A percentile compares a stretch with the other conserved stretches of the same genome.
phyloP scores from a whole-genome alignment of 139 green algal species.

The Chlorella sp. region DNA sequence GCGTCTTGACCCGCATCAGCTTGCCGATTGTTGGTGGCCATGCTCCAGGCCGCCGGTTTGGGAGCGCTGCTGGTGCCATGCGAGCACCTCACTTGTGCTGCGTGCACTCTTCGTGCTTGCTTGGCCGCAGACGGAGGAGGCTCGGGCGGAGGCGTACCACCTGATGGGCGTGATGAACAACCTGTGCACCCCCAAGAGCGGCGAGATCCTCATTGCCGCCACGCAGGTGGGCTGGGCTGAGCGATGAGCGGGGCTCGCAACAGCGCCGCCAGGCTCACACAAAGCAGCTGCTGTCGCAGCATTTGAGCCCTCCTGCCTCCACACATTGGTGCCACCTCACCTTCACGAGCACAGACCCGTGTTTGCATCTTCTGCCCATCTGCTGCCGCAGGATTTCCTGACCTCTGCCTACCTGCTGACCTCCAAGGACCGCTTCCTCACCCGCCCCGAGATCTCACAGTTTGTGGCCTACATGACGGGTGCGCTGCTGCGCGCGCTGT shows the following conservation, averaged over 20 bases:
- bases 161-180: slow-evolving; percentile 96
- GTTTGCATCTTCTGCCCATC: too few relatives aligned
- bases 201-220: slow-evolving; percentile 94
- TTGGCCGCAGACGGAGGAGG: slow-evolving; percentile 91
- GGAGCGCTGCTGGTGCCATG: too few relatives aligned
- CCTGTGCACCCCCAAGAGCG: slow-evolving; percentile 97
- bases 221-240: slow-evolving; percentile 83
- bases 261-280: too few relatives aligned
- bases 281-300: too few relatives aligned
- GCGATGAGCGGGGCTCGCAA: too few relatives aligned
- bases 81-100: too few relatives aligned
- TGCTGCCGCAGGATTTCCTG: slow-evolving; percentile 98
- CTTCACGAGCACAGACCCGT: too few relatives aligned
- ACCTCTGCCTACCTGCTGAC: slow-evolving; percentile 95
- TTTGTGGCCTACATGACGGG: slow-evolving; percentile 76
- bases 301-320: too few relatives aligned
- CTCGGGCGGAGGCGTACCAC: slow-evolving; percentile 88
- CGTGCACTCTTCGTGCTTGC: background rate
- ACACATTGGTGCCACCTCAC: too few relatives aligned
- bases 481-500: background rate
- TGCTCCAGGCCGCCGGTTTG: too few relatives aligned
- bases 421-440: slow-evolving; percentile 83
- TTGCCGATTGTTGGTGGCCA: too few relatives aligned
- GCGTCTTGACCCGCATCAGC: too few relatives aligned
- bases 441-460: slow-evolving; percentile 75